phyloP scores from a whole-genome alignment of 495 filamentous ascomycete genomes.

The Hypoxylon lienhwacheense region DNA sequence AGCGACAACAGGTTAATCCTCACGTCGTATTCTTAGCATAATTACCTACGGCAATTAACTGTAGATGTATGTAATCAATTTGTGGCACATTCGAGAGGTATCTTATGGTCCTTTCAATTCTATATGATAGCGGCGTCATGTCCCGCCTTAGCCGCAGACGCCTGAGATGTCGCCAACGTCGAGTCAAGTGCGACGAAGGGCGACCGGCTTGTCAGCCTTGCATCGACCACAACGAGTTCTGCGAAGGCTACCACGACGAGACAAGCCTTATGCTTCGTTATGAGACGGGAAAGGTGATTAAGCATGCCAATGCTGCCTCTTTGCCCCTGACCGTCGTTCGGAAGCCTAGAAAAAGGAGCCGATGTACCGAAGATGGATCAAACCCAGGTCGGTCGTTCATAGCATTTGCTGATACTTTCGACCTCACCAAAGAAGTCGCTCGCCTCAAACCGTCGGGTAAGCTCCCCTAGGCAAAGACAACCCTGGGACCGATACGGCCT shows the following conservation, averaged over 20 bases:
- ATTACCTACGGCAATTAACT: neutral
- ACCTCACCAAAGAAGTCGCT: slow-evolving; percentile 18
- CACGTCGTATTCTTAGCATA: neutral
- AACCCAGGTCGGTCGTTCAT: neutral
- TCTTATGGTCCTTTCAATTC: neutral
- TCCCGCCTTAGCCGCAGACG: slow-evolving; percentile 33
- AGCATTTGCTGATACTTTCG: slow-evolving; percentile 15
- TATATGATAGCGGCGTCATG: slow-evolving; percentile 3
- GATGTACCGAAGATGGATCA: slow-evolving; percentile 2
- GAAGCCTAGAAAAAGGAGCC: slow-evolving; percentile 12
- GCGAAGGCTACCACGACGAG: slow-evolving; percentile 40
- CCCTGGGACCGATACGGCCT: slow-evolving; percentile 5
- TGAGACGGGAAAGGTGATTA: slow-evolving; percentile 36
- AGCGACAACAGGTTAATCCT: no score
- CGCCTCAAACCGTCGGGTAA: slow-evolving; percentile 8
- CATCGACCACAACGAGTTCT: slow-evolving; percentile 36
- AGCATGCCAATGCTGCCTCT: slow-evolving; percentile 4
- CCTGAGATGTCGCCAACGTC: slow-evolving; percentile 33
- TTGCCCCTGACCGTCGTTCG: neutral
- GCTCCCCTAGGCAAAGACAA: slow-evolving; percentile 8
- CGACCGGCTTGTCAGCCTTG: slow-evolving; percentile 38
- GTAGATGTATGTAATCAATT: neutral
- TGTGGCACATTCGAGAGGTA: neutral
- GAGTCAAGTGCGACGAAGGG: slow-evolving; percentile 38
- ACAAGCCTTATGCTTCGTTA: slow-evolving; percentile 36